These are phyloP conservation scores for Lodderomyces parapsilosis DNA, from an alignment of 1,139 yeast genomes.

Conservation along the genomic window DNA sequence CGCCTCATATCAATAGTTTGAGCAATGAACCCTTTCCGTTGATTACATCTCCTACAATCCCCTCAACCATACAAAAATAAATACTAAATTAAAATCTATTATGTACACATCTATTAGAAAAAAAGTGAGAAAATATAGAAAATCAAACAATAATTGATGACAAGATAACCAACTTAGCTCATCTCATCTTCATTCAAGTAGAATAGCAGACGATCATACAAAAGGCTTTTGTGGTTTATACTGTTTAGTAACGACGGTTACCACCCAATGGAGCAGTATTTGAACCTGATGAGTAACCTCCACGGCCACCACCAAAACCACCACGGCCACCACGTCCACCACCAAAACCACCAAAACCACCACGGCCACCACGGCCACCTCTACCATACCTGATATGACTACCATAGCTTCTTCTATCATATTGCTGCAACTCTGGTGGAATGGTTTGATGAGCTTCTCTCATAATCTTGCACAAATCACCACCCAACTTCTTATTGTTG, in stretches of 20 bases:
- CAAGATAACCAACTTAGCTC: no score
- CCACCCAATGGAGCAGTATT: constrained; percentile 30
- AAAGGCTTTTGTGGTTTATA: background rate
- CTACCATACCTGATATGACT: constrained; percentile 58
- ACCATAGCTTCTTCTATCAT: constrained; percentile 54
- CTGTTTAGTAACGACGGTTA: constrained; percentile 28
- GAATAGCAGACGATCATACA: no score
- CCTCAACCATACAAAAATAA: no score
- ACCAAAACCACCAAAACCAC: constrained; percentile 30
- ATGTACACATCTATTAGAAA: background rate
- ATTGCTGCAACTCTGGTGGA: constrained; percentile 61
- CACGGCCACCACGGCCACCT: constrained; percentile 58
- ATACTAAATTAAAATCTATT: no score
- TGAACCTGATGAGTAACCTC: constrained; percentile 26
- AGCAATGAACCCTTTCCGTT: no score
- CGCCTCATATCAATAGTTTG: no score
- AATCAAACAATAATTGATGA: background rate
- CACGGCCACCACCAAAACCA: constrained; percentile 28
- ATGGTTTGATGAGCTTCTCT: constrained; percentile 93
- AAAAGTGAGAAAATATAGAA: background rate
- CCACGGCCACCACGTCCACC: constrained; percentile 20
- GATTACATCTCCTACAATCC: no score
- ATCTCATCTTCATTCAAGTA: no score
- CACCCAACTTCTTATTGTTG: constrained; percentile 84
- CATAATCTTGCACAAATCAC: constrained; percentile 85